phyloP scores from a whole-genome alignment of 129 eudicot genomes.

The Artemisia tridentata region DNA sequence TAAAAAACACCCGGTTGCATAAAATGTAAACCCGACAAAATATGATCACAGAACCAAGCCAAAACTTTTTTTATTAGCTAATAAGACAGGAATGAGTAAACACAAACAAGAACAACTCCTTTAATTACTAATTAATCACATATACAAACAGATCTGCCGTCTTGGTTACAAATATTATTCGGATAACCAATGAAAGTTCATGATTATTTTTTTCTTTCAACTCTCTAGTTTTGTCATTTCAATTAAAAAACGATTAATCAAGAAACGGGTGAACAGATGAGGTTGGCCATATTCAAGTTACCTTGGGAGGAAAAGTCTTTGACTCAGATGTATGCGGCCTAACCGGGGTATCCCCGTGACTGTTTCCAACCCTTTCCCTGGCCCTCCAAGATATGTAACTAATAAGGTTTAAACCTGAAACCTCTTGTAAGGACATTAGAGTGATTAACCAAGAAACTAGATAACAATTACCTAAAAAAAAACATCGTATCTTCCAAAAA shows the following conservation, averaged over 20 bases:
- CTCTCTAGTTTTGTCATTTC: slow-evolving; percentile 18
- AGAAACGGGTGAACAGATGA: not conserved
- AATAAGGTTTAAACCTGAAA: not conserved
- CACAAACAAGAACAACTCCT: slow-evolving; percentile 22
- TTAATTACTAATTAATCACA: slow-evolving; percentile 11
- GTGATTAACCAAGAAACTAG: slow-evolving; percentile 11
- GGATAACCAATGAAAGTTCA: not conserved
- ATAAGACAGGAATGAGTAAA: slow-evolving; percentile 14
- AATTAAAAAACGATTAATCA: not conserved
- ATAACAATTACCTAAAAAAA: slow-evolving; percentile 18
- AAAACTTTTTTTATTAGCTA: slow-evolving; percentile 10
- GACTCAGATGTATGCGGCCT: no score
- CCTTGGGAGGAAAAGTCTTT: no score
- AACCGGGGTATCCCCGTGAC: no score
- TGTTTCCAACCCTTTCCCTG: no score
- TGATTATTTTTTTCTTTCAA: not conserved
- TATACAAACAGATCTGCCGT: slow-evolving; percentile 36
- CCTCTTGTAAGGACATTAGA: no score
- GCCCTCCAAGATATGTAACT: not conserved
- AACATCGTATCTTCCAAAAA: slow-evolving; percentile 62
- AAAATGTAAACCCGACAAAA: slow-evolving; percentile 18
- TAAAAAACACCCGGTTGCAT: not conserved
- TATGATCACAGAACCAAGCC: slow-evolving; percentile 20
- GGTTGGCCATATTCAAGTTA: no score
- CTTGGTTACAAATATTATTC: slow-evolving; percentile 20